Evolutionary conservation across 2,329 filamentous ascomycete genomes (phyloP), one percentile per base, ranked within the genome.

Genomic region (Paraphoma sp.): DNA sequence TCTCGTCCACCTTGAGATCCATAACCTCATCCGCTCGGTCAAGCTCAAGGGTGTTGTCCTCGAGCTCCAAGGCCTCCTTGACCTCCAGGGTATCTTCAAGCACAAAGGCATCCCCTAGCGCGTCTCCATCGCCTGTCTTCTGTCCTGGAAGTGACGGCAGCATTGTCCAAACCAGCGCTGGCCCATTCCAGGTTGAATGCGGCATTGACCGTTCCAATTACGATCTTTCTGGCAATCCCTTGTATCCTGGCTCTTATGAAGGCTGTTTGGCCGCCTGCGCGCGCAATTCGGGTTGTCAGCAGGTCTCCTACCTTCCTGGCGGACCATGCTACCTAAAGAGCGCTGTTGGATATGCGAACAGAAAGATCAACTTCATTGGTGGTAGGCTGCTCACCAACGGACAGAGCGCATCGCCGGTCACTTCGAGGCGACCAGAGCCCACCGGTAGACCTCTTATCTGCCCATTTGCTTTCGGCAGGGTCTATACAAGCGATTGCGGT

Each of bases 401-500:
- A 2, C 48, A 46, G 18, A 47, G 18, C 28, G 31, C 50, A 4
- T 45, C 64, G 6, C 42, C 58, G 8, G 16, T 18, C 16, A 7
- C 48, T 11, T 17, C 46, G 6, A 48, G 10, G n/a, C 51, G 11
- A 8, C 16, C 8, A 16, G 58, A 57, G 10, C 41, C 56, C 17
- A 36, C 33, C 14, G 45, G 16, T n/a, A 12, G 3, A 1, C 16
- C 48, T 6, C 43, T 53, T 2, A 41, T 36, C 33, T 71, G 69
- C 56, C 68, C 69, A 4, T 48, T 18, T 12, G 54, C 47, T 14
- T 42, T 68, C 18, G 63, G 60, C 7, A 49, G 44, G 0, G 62
- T 31, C 2, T 66, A 56, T 36, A 65, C 57, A 1, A 64, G 57
- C 14, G 10, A 41, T 7, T 64, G 63, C 31, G 69, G 67, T 40